Evolutionary conservation across 163 green algal species (phyloP), one percentile per base, ranked within the genome.

Genomic region (Chloromonas sp.): DNA sequence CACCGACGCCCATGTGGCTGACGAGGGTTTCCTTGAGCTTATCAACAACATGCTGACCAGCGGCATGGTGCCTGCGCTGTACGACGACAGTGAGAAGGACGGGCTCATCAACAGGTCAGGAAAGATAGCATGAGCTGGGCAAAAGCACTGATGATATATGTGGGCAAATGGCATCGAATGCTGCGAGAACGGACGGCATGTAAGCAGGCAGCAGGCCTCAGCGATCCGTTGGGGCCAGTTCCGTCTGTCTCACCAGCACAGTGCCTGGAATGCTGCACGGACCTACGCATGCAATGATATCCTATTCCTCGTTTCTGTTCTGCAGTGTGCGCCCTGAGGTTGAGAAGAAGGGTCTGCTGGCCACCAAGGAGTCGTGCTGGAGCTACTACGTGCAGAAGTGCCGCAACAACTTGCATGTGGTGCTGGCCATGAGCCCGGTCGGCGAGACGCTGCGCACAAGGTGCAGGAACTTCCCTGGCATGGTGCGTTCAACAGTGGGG

Each of bases 21-120:
- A 98, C 60, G 95, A 98, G 89, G 91, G 92, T 82, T 98, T 98
- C 89, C 86, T 98, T 86, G 95, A 98, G 91, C 92, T 96, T n/a
- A 94, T 98, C 88, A 98, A 98, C 91, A 98, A 97, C 91, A 97
- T 98, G 94, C 89, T 98, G 13, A 97, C 95, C 59, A 91, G 86
- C 70, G 95, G 95, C 77, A 96, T 96, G 92, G 94, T 98, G 74
- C 95, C 95, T 5, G 95, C 93, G 71, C 87, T 98, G 66, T 97
- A 95, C 86, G 92, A 95, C 82, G 93, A 96, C 36, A 81, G 85
- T 0, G 95, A 98, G 82, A 97, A 97, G 88, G 94, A 97, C 79
- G 89, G 82, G 0, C 89, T 95, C 13, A 91, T 95, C 83, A 91
- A 89, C 85, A 87, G 84, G 88, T 96, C 61, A 36, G 36, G 36